A percentile compares a stretch with the other conserved stretches of the same genome.
phyloP scores from a whole-genome alignment of 371 early-diverging fungal genomes.

The Circinella minor region DNA sequence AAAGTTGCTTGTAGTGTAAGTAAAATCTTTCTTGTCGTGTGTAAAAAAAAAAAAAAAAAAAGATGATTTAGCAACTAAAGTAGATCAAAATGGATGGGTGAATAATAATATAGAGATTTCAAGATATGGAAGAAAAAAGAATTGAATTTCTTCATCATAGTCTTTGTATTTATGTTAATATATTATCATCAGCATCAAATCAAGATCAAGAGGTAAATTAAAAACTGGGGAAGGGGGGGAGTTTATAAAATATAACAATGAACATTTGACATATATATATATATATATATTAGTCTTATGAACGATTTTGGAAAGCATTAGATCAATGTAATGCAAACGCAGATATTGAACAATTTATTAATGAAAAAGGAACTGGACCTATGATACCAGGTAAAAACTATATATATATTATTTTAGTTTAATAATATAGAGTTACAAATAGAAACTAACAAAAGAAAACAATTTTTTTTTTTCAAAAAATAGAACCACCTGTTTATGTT shows the following conservation, averaged over 20 bases:
- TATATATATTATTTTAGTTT: too few species aligned
- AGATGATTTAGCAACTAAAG: not conserved
- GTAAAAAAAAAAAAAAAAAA: too few species aligned
- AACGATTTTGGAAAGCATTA: slow-evolving; percentile 70
- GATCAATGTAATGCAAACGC: slow-evolving; percentile 73
- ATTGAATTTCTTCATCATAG: slow-evolving; percentile 81
- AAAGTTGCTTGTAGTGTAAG: slow-evolving; percentile 71
- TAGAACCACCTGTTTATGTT: slow-evolving; percentile 47
- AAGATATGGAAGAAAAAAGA: slow-evolving; percentile 89
- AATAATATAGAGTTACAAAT: too few species aligned
- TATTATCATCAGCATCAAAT: slow-evolving; percentile 81
- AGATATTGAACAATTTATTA: slow-evolving; percentile 76
- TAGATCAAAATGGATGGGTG: not conserved
- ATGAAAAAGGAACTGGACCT: slow-evolving; percentile 77
- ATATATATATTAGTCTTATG: slow-evolving; percentile 63
- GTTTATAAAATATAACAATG: too few species aligned
- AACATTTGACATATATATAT: not conserved
- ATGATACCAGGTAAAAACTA: slow-evolving; percentile 43
- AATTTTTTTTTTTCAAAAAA: too few species aligned
- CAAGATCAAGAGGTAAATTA: slow-evolving; percentile 86
- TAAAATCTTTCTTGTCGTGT: not conserved
- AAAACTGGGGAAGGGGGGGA: too few species aligned
- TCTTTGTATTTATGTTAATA: slow-evolving; percentile 87
- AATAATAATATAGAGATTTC: slow-evolving; percentile 57
- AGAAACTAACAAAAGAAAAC: too few species aligned